Conservation (phyloP, 202 grass and related monocot genomes). For the Musa balbisiana region DNA sequence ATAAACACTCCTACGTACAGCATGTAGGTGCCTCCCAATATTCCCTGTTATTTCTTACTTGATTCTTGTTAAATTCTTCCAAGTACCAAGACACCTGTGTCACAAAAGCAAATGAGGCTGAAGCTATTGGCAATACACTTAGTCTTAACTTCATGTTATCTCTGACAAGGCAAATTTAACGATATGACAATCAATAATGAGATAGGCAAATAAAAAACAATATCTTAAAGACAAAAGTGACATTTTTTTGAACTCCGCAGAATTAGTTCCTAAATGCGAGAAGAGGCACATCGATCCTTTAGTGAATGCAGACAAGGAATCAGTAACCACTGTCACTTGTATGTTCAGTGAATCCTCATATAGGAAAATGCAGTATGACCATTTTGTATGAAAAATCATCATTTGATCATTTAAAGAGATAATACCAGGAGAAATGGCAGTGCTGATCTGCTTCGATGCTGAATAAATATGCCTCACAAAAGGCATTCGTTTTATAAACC, state of each 20-base stretch:
- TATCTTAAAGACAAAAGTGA: not conserved
- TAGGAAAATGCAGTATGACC: not conserved
- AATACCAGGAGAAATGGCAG: conserved; percentile 96
- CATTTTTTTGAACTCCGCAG: not conserved
- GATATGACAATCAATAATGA: too few species aligned
- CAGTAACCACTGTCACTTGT: not conserved
- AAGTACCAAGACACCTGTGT: too few species aligned
- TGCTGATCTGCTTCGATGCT: conserved; percentile 98
- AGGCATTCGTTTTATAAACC: conserved; percentile 99
- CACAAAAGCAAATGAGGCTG: too few species aligned
- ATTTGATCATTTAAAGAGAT: conserved; percentile 10
- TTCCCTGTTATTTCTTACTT: too few species aligned
- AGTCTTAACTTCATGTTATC: too few species aligned
- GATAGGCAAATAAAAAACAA: not conserved
- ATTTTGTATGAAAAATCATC: not conserved
- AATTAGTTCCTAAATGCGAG: not conserved
- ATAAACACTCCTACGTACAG: too few species aligned
- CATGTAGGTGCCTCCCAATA: too few species aligned
- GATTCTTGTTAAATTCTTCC: too few species aligned
- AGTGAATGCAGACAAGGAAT: not conserved
- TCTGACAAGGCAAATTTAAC: too few species aligned
- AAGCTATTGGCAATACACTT: too few species aligned
- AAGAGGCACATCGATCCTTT: not conserved
- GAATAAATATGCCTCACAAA: conserved; percentile 98
- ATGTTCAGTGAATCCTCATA: not conserved